Conservation (phyloP, 768 basidiomycete genomes). For the Xerocomellus chrysenteron region DNA sequence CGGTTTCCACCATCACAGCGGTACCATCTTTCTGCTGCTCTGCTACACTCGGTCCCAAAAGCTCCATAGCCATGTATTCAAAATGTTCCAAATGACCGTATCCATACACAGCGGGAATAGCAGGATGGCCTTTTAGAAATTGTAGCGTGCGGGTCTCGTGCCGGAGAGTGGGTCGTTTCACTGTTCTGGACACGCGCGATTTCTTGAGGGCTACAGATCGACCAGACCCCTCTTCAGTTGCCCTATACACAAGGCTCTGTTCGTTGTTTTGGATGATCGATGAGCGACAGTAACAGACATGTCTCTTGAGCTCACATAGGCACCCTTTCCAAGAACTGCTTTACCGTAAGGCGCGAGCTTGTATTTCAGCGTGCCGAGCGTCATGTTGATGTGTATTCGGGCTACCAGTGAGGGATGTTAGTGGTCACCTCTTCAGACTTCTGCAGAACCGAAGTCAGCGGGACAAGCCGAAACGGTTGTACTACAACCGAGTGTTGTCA, state of each 20-base stretch:
- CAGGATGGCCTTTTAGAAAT: neutral
- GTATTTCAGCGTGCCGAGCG: neutral
- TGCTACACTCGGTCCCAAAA: neutral
- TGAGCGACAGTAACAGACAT: neutral
- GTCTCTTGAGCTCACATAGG: neutral
- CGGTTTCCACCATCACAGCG: neutral
- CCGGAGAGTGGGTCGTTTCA: neutral
- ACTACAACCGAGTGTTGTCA: too few species aligned
- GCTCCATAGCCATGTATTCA: neutral
- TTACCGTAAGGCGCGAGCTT: neutral
- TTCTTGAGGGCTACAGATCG: neutral
- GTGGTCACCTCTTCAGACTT: too few species aligned
- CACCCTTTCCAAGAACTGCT: neutral
- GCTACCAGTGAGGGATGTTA: too few species aligned
- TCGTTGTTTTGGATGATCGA: neutral
- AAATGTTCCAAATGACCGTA: slow-evolving; percentile 3
- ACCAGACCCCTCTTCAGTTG: neutral
- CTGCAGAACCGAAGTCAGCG: too few species aligned
- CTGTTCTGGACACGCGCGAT: neutral
- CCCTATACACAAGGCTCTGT: neutral
- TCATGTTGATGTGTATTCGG: too few species aligned
- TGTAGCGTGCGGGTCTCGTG: neutral
- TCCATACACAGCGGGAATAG: neutral
- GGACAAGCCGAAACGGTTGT: too few species aligned
- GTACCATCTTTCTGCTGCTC: neutral